Evolutionary conservation across 2,329 filamentous ascomycete genomes (phyloP).

Genomic region (Xylaria sp.): DNA sequence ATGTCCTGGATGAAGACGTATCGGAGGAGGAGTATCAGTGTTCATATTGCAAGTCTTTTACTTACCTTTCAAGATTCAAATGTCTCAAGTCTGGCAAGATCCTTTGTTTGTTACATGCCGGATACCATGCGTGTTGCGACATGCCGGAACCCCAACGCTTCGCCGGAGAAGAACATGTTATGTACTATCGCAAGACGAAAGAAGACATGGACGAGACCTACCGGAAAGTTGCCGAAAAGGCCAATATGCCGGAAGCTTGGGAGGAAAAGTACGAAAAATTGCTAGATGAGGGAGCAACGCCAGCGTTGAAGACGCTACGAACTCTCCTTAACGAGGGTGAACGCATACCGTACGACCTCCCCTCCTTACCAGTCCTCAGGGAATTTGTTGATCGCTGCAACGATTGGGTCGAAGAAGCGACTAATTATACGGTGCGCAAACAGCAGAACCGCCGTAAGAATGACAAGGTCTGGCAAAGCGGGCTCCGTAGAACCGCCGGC

Average conservation of each 20-base stretch:
- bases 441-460: slow-evolving; percentile 97
- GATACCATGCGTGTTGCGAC: slow-evolving; percentile 83
- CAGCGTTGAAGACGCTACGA: slow-evolving; percentile 86
- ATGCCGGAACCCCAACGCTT: slow-evolving; percentile 74
- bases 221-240: slow-evolving; percentile 86
- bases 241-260: slow-evolving; percentile 87
- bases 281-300: slow-evolving; percentile 84
- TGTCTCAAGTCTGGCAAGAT: slow-evolving; percentile 85
- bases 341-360: slow-evolving; percentile 90
- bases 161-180: slow-evolving; percentile 74
- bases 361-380: slow-evolving; percentile 82
- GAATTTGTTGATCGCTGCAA: slow-evolving; percentile 96
- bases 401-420: slow-evolving; percentile 97
- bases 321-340: slow-evolving; percentile 91
- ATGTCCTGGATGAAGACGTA: slow-evolving; percentile 77
- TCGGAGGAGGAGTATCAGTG: slow-evolving; percentile 95
- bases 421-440: slow-evolving; percentile 95
- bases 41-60: slow-evolving; percentile 89
- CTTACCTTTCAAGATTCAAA: slow-evolving; percentile 89
- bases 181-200: slow-evolving; percentile 82
- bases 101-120: slow-evolving; percentile 85
- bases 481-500: slow-evolving; percentile 75
- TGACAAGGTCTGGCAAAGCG: slow-evolving; percentile 85
- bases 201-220: slow-evolving; percentile 74
- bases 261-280: slow-evolving; percentile 87